Base-by-base conservation (phyloP, 2,329 filamentous ascomycete genomes). In the Phoma sp. region DNA sequence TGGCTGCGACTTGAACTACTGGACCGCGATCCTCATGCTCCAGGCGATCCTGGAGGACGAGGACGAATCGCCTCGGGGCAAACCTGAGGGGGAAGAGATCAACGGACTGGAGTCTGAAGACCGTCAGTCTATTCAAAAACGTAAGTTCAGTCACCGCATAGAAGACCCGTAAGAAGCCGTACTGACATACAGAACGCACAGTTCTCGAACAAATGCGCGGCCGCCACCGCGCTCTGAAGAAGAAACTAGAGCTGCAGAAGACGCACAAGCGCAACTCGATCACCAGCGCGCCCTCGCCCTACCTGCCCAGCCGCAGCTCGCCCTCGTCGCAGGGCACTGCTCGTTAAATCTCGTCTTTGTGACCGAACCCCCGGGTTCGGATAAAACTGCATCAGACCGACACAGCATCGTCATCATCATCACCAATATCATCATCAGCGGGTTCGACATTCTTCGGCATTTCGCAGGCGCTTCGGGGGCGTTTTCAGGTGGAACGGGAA, bases 21-120 rank as follows among this genome's bases (percentile, higher is more conserved):
- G 91, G 48, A 98, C 95, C 0, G 93, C 95, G 0, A 92, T 98
- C 61, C 86, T 90, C 59, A 95, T 99, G 89, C 83, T 98, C 11
- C 93, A 99, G 77, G 95, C 93, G 13, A 90, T 99, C 3, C 78
- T 99, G 52, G 95, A 99, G 65, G 88, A 84, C 41, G 92, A 96
- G 55, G 91, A 86, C 44, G 78, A 82, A 56, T 77, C 76, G 8
- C 65, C 82, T 74, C 59, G 82, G 80, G 66, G 66, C 36, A 76
- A 74, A 45, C 71, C 73, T 42, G 68, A 75, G 9, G 76, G 82
- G 77, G 79, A 80, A 18, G 78, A 79, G 23, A 77, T 83, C 49
- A 80, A 81, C 62, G 82, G 82, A 8, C 75, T 84, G 61, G 87
- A 90, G 73, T 79, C 79, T 53, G 89, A 91, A 61, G 89, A 93